Evolutionary conservation across 2,329 filamentous ascomycete species (phyloP).

Genomic region (Fusarium udum): DNA sequence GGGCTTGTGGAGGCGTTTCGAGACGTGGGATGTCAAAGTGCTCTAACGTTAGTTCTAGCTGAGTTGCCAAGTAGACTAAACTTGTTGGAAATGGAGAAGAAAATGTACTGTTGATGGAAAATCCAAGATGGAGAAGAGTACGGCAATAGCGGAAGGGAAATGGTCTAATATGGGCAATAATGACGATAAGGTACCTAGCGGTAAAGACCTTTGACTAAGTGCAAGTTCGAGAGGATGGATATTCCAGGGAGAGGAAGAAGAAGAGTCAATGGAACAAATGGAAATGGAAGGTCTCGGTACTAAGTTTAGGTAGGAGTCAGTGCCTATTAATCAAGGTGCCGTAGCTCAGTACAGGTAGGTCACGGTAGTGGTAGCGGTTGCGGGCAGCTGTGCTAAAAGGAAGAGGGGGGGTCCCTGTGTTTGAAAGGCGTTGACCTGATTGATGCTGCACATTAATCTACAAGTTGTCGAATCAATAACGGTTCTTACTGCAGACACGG

Average conservation of each 20-base stretch:
- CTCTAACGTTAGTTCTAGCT: slow-evolving; percentile 5
- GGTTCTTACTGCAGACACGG: not conserved
- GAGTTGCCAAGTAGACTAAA: not conserved
- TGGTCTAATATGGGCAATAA: not conserved
- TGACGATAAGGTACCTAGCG: not conserved
- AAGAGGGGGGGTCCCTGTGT: slow-evolving; percentile 3
- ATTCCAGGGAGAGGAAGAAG: not conserved
- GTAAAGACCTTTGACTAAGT: not conserved
- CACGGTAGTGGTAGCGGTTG: not conserved
- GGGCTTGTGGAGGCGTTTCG: slow-evolving; percentile 34
- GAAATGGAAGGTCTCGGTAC: not conserved
- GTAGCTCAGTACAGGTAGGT: not conserved
- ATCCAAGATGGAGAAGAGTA: not conserved
- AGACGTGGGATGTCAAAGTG: slow-evolving; percentile 32
- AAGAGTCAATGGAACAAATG: slow-evolving; percentile 3
- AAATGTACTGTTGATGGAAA: not conserved
- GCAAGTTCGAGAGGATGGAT: not conserved
- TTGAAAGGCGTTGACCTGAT: not conserved
- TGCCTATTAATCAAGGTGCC: not conserved
- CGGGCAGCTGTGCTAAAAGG: slow-evolving; percentile 5
- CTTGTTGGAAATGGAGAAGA: not conserved
- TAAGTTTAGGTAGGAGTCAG: not conserved
- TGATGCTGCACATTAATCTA: slow-evolving; percentile 8
- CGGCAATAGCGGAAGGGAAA: not conserved
- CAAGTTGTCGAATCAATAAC: slow-evolving; percentile 17